phyloP scores from a whole-genome alignment of 331 rosid species.

The Quercus phellos region DNA sequence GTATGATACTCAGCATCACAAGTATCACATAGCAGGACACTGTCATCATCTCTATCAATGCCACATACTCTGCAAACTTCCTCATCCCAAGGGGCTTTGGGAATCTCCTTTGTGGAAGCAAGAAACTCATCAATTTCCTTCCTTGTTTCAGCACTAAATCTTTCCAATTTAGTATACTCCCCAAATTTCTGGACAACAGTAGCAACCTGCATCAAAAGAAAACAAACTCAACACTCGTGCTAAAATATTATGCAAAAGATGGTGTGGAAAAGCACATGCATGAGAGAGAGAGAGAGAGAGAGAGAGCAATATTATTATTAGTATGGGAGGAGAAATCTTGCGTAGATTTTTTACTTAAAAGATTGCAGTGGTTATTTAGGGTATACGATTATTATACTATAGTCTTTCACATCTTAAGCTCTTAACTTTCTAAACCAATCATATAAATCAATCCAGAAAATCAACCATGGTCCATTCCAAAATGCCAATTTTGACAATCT shows the following conservation, averaged over 20 bases:
- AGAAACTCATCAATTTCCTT: constrained; percentile 61
- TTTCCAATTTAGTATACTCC: constrained; percentile 58
- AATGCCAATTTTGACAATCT: no score
- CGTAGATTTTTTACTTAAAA: no score
- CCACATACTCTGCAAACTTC: constrained; percentile 99
- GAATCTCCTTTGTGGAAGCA: constrained; percentile 62
- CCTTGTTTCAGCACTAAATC: constrained; percentile 53
- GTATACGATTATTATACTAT: no score
- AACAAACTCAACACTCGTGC: neutral
- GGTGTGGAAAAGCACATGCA: neutral
- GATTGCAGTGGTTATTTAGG: no score
- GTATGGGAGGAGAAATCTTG: no score
- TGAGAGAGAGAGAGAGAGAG: neutral
- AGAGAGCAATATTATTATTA: neutral
- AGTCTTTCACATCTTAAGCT: no score
- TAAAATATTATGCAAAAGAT: neutral
- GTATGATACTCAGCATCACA: constrained; percentile 99
- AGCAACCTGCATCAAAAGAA: constrained; percentile 58
- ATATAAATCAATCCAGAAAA: no score
- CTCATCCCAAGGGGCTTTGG: constrained; percentile 99
- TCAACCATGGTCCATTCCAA: no score
- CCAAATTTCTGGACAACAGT: constrained; percentile 47
- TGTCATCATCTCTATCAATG: constrained; percentile 96
- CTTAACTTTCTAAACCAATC: no score
- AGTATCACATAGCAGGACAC: constrained; percentile 90